Percentiles rank a stretch among this genome's conserved stretches.
phyloP scores from a whole-genome alignment of 306 rosid species.

The Benincasa hispida region DNA sequence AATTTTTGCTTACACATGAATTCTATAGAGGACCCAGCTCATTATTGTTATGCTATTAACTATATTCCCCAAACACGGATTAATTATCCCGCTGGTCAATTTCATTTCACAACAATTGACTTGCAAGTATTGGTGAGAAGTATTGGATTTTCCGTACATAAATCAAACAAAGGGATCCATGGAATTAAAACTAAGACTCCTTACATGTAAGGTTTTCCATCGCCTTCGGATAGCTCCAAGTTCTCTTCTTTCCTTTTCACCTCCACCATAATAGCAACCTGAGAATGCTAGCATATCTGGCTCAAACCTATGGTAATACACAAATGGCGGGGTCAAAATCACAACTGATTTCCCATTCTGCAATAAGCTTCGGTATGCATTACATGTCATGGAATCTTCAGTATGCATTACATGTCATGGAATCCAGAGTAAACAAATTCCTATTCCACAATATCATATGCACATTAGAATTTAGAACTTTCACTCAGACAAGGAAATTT shows the following conservation, averaged over 20 bases:
- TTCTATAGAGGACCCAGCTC: not conserved
- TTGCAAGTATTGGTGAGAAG: not conserved
- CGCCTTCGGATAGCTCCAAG: slow-evolving; percentile 81
- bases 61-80: not conserved
- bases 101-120: not conserved
- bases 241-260: slow-evolving; percentile 81
- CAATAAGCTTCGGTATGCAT: not conserved
- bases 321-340: not conserved
- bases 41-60: not conserved
- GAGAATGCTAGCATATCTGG: slow-evolving; percentile 99
- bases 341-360: not conserved
- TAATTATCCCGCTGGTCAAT: not conserved
- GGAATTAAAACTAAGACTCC: slow-evolving; percentile 14
- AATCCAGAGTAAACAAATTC: not conserved
- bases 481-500: not conserved
- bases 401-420: not conserved
- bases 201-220: slow-evolving; percentile 97
- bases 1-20: not conserved
- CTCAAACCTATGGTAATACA: slow-evolving; percentile 51
- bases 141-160: not conserved
- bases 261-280: slow-evolving; percentile 97
- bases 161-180: not conserved
- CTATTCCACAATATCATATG: not conserved
- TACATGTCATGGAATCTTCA: not conserved
- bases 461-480: not conserved